Evolutionary conservation across 2,329 filamentous ascomycete genomes (phyloP), one percentile per base, ranked within the genome.

Genomic region (Bipolaris bicolor): DNA sequence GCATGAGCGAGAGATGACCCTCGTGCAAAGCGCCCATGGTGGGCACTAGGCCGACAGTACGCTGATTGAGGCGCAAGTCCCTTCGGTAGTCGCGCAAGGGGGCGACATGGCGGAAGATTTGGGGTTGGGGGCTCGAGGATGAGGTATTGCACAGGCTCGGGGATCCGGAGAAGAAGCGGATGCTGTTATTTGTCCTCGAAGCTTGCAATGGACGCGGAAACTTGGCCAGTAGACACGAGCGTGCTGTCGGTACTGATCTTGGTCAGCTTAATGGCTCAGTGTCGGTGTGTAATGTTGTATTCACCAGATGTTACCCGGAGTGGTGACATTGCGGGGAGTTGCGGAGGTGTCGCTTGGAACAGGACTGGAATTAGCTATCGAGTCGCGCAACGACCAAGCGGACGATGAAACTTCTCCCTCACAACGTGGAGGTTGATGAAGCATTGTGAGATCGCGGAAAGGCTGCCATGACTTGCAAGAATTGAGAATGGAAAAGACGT

Each of bases 1-100:
- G 90, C 69, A 97, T 90, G 20, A 99, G 84, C 3, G 90, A 90
- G 49, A 97, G 79, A 78, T 99, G 95, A 39, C 95, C 95, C 53
- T 88, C 85, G 77, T 99, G 95, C n/a, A 99, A 84, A 48, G 95
- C 95, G 61, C 95, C 95, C 95, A 99, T 98, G 31, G 95, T 99
- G 1, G 95, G 95, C 34, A 99, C 92, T 26, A 99, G 86, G 57
- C 90, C 92, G 56, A 99, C 88, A 43, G 88, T 88, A 55, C 89
- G 86, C 67, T 89, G 85, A 69, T 87, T 83, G 58, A 87, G 78
- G 34, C 87, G 79, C 58, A 92, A 86, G 39, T 87, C 83, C 20
- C 81, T 83, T 34, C 92, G 87, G 81, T 89, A 90, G 67, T 83
- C 77, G 37, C 91, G 90, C 49, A 97, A 81, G 10, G 86, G 81